phyloP scores from a whole-genome alignment of 129 eudicot genomes.

The Scalesia atractyloides region DNA sequence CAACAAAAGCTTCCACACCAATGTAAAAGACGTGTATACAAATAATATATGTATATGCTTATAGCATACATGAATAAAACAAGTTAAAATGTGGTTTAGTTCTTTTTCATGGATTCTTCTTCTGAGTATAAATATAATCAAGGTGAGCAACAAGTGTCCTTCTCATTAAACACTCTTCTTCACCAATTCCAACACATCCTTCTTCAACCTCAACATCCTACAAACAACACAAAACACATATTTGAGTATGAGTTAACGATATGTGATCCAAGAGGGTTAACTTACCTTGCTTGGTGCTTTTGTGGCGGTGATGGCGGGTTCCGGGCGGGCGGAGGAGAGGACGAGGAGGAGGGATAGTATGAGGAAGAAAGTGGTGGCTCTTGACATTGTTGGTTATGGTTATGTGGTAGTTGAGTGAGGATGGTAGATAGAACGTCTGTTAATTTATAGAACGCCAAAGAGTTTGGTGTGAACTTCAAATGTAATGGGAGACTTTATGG shows the following conservation, averaged over 20 bases:
- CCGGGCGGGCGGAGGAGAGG: constrained; percentile 31
- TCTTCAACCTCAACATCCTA: constrained; percentile 35
- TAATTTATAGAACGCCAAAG: constrained; percentile 26
- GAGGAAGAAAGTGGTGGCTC: constrained; percentile 32
- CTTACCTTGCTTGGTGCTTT: constrained; percentile 33
- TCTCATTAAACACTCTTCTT: constrained; percentile 63
- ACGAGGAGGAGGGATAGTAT: constrained; percentile 24
- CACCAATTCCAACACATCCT: constrained; percentile 41
- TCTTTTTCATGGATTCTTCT: constrained; percentile 39
- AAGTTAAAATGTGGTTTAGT: neutral
- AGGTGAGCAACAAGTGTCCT: constrained; percentile 66
- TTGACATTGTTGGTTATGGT: constrained; percentile 26
- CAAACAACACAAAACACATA: constrained; percentile 15
- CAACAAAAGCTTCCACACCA: constrained; percentile 10
- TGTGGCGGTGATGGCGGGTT: constrained; percentile 18
- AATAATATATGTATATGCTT: neutral
- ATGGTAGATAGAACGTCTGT: constrained; percentile 26
- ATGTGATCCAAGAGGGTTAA: constrained; percentile 1
- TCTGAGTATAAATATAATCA: constrained; percentile 65
- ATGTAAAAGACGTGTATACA: too few species aligned
- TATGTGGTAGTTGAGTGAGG: constrained; percentile 28
- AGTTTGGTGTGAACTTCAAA: constrained; percentile 26
- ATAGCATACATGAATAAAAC: constrained; percentile 7
- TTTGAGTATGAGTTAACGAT: neutral
- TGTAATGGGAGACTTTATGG: constrained; percentile 18